Base-by-base conservation (phyloP, 1,284 basidiomycete species). In the Cryptococcus neoformans region DNA sequence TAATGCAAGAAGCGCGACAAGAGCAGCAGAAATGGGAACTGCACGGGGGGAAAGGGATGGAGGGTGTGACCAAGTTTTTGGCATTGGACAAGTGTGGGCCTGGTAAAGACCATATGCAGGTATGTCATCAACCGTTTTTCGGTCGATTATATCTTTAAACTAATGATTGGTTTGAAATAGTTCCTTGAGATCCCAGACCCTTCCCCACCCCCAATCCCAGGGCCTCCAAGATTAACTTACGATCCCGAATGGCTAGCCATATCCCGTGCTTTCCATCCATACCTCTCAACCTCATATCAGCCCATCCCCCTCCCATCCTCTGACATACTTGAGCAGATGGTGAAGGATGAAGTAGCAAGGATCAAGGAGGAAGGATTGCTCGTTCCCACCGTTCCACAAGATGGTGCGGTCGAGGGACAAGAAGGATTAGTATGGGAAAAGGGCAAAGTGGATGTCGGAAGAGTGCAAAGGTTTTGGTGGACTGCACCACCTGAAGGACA, bases 171-270 rank as follows among this genome's bases (percentile, higher is more conserved):
- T 45, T 6, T 7, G 53, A 14, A 12, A 21, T 61, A 92, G 90
- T 83, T 92, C 48, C 73, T 92, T 47, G 87, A 93, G 53, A 77
- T 91, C 39, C 79, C 80, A 0, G 64, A 77, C 0, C 76, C 77
- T 0, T 49, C 55, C 4, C 44, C 54, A 2, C 35, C 66, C 56
- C 41, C 62, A 42, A 44, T 55, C 36, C 56, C 57, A 48, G 65
- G 62, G 49, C 65, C 70, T 0, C 80, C 83, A 34, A 78, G 71
- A 1, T 62, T 88, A 36, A 80, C 82, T 1, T 97, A 85, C 75
- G 91, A 96, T 71, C 87, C 87, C 3, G 84, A 92, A 74, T 99
- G 95, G 96, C 84, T 99, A 21, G 93, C 93, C 0, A 92, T 98
- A 71, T 87, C 86, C 0, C 87, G 89, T 5, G 92, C 90, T 0